Percentiles rank a stretch among this genome's conserved stretches.
phyloP scores from a whole-genome alignment of 2,329 filamentous ascomycete species.

The Calonectria henricotiae region DNA sequence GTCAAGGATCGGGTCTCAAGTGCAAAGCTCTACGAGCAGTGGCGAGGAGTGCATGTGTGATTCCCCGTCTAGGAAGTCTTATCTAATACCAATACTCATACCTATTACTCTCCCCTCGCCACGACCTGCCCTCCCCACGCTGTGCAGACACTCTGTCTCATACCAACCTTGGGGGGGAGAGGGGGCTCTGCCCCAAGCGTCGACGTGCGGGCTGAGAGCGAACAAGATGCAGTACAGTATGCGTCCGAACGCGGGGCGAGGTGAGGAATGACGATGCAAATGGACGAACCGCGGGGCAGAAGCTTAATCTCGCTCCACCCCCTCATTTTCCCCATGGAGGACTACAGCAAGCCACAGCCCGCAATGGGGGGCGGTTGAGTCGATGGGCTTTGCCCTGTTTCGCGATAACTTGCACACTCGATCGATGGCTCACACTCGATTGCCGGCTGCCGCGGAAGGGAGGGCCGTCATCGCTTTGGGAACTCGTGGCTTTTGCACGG shows the following conservation, averaged over 20 bases:
- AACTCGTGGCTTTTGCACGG: no score
- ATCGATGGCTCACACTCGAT: no score
- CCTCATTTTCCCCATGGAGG: conserved; percentile 51
- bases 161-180: conserved; percentile 2
- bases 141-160: conserved; percentile 12
- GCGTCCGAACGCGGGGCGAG: conserved; percentile 17
- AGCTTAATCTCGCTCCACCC: conserved; percentile 41
- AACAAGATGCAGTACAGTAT: conserved; percentile 10
- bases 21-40: conserved; percentile 14
- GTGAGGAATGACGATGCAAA: conserved; percentile 13
- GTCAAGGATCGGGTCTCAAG: conserved; percentile 19
- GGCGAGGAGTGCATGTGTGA: conserved; percentile 8
- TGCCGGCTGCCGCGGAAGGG: no score
- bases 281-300: conserved; percentile 34
- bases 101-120: conserved; percentile 26
- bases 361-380: conserved; percentile 38
- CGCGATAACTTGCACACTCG: no score
- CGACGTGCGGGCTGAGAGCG: conserved; percentile 23
- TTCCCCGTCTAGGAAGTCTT: conserved; percentile 11
- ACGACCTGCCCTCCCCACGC: conserved; percentile 29
- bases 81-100: conserved; percentile 23
- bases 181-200: not conserved
- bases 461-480: no score
- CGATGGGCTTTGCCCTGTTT: not conserved
- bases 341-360: conserved; percentile 52